Percentiles rank a stretch among this genome's conserved stretches.
These are phyloP conservation scores for Colletotrichum sp. DNA, from an alignment of 2,329 filamentous ascomycete species.

Conservation along the genomic window DNA sequence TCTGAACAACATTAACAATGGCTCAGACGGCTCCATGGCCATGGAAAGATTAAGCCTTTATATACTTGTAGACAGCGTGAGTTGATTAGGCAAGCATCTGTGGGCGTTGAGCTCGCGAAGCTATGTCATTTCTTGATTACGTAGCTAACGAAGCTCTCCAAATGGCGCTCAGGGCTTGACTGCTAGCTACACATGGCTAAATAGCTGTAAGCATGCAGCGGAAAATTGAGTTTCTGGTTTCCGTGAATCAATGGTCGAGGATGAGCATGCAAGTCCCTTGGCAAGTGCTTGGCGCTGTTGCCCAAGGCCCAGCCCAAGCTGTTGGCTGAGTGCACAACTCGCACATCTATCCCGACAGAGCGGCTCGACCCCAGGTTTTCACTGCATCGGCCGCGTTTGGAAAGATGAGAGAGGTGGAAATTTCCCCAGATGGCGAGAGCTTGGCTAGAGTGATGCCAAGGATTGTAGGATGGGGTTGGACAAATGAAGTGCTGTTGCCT, in stretches of 20 bases:
- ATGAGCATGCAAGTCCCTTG: constrained; percentile 8
- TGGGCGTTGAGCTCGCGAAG: neutral
- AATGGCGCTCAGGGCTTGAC: neutral
- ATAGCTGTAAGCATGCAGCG: neutral
- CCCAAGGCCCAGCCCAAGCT: neutral
- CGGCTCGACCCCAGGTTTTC: neutral
- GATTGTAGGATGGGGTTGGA: neutral
- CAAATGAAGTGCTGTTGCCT: neutral
- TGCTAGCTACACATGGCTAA: neutral
- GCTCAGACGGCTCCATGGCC: neutral
- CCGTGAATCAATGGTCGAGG: constrained; percentile 12
- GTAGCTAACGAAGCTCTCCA: constrained; percentile 1
- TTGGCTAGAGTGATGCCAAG: neutral
- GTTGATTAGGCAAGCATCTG: neutral
- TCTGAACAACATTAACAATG: neutral
- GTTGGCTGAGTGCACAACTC: neutral
- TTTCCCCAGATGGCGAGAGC: neutral
- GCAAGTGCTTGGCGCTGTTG: constrained; percentile 9
- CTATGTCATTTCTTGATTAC: neutral
- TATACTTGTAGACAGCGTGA: neutral
- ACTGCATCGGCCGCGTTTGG: neutral
- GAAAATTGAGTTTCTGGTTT: neutral
- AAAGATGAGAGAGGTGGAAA: neutral
- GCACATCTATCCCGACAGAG: neutral
- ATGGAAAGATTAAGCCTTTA: neutral